A percentile compares a stretch with the other conserved stretches of the same genome.
These are phyloP conservation scores for Cladorrhinum sp. DNA, from an alignment of 2,329 filamentous ascomycete species.

Conservation along the genomic window DNA sequence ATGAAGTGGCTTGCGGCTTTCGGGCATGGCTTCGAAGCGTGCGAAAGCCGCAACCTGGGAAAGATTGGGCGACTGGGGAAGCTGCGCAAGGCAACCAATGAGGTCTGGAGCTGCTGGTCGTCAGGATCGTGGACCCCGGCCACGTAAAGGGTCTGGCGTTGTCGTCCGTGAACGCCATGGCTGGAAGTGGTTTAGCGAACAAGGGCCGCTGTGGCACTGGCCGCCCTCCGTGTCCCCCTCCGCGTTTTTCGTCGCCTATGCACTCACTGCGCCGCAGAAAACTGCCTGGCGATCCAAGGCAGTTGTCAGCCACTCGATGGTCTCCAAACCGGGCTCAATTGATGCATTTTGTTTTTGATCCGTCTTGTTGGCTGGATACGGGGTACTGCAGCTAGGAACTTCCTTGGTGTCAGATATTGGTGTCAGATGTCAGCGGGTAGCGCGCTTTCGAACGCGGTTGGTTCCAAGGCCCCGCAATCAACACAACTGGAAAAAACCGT, in stretches of 20 bases:
- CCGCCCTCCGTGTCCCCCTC: not conserved
- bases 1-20: not conserved
- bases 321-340: not conserved
- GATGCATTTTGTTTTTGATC: not conserved
- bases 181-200: slow-evolving; percentile 5
- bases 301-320: not conserved
- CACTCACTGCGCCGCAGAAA: slow-evolving; percentile 7
- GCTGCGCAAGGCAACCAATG: slow-evolving; percentile 19
- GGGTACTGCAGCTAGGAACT: too few relatives aligned
- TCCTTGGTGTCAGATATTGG: not conserved
- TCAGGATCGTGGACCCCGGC: not conserved
- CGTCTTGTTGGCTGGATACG: not conserved
- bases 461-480: not conserved
- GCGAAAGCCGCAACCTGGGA: not conserved
- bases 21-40: not conserved
- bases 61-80: not conserved
- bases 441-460: not conserved
- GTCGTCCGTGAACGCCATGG: not conserved
- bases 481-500: not conserved
- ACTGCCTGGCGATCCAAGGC: slow-evolving; percentile 2
- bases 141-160: not conserved
- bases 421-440: not conserved
- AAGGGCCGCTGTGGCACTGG: not conserved
- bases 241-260: too few relatives aligned
- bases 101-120: not conserved